Conservation (phyloP, 306 rosid genomes). For the Glycyrrhiza uralensis region DNA sequence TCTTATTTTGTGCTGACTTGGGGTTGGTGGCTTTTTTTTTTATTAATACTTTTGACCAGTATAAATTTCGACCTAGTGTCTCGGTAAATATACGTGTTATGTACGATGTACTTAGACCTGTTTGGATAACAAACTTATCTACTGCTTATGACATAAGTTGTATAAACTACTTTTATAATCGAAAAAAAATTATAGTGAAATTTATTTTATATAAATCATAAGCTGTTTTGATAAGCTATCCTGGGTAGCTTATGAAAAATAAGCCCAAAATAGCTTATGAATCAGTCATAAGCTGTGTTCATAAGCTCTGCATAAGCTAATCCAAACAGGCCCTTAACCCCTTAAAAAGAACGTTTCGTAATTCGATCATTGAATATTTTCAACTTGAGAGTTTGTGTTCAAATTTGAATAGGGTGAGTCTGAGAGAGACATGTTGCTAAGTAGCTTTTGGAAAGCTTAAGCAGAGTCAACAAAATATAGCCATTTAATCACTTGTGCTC, state of each 20-base stretch:
- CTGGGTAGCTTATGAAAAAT: too few relatives aligned
- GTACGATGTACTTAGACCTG: background rate
- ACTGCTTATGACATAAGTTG: too few relatives aligned
- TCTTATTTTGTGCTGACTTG: background rate
- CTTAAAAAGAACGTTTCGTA: background rate
- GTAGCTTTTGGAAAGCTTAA: background rate
- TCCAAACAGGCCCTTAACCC: too few relatives aligned
- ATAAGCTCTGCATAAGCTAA: too few relatives aligned
- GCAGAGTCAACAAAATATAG: too few relatives aligned
- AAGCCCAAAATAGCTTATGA: too few relatives aligned
- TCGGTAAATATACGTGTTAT: background rate
- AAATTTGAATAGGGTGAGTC: constrained; percentile 3
- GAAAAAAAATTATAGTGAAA: too few relatives aligned
- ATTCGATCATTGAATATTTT: background rate
- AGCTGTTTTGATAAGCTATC: too few relatives aligned
- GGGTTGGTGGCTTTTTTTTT: background rate
- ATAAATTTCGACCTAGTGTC: background rate
- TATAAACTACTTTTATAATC: too few relatives aligned
- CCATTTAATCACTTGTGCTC: background rate
- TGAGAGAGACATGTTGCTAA: background rate
- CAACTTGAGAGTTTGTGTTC: background rate
- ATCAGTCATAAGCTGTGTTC: too few relatives aligned
- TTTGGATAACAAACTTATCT: too few relatives aligned
- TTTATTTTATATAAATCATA: too few relatives aligned
- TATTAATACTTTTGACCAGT: background rate